These are phyloP conservation scores for Lyophyllum decastes DNA, from an alignment of 768 basidiomycete species.

Conservation along the genomic window DNA sequence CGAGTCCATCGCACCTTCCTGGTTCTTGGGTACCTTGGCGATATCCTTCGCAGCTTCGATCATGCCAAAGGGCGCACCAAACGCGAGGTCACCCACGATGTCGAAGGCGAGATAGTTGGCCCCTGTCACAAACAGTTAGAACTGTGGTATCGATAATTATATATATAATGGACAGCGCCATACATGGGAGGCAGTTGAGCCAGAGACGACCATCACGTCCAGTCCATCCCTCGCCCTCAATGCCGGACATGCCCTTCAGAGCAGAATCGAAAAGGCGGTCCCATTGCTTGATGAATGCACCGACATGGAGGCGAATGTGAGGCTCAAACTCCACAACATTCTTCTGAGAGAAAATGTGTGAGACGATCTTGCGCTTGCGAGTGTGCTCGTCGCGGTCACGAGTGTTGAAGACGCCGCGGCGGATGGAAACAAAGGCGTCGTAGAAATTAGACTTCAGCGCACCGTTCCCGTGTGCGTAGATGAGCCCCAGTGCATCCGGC, in stretches of 20 bases:
- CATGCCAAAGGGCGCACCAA: conserved; percentile 91
- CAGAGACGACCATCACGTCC: conserved; percentile 65
- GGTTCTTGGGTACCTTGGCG: conserved; percentile 65
- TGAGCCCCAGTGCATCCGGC: conserved; percentile 70
- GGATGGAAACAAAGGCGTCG: conserved; percentile 76
- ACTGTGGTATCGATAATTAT: background rate
- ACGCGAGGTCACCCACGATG: conserved; percentile 86
- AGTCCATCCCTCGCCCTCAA: conserved; percentile 68
- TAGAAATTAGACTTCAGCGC: conserved; percentile 80
- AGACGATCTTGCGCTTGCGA: conserved; percentile 89
- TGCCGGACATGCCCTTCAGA: conserved; percentile 53
- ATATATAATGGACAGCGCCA: conserved; percentile 19
- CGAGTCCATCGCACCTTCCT: conserved; percentile 52
- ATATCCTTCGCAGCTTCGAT: conserved; percentile 70
- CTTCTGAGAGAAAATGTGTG: conserved; percentile 84
- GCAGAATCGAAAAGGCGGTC: conserved; percentile 64
- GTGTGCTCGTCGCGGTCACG: conserved; percentile 78
- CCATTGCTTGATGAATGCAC: conserved; percentile 69
- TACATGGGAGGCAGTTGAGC: conserved; percentile 76
- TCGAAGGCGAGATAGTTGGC: conserved; percentile 58
- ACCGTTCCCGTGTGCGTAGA: conserved; percentile 87
- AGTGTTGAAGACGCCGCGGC: conserved; percentile 76
- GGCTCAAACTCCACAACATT: conserved; percentile 87
- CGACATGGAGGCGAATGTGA: conserved; percentile 63
- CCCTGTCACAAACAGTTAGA: conserved; percentile 33